phyloP scores from a whole-genome alignment of 176 grass and related monocot species.

The Oryza longistaminata region DNA sequence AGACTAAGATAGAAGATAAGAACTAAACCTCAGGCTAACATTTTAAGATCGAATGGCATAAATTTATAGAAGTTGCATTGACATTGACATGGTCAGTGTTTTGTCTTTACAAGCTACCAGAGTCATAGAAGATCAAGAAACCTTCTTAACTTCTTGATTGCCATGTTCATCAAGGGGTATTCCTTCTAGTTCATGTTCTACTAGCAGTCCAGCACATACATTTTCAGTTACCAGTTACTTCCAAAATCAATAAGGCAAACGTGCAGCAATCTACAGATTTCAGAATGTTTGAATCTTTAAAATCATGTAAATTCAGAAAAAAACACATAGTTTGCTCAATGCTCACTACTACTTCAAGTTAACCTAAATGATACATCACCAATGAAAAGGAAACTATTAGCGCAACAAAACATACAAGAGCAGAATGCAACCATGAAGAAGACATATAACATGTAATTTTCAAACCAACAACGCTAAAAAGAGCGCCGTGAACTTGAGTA shows the following conservation, averaged over 20 bases:
- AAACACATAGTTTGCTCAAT: too few species aligned
- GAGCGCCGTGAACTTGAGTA: background rate
- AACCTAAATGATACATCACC: background rate
- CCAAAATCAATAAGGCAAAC: background rate
- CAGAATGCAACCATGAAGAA: background rate
- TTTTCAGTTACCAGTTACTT: background rate
- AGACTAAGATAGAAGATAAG: background rate
- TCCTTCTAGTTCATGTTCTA: background rate
- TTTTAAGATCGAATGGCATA: background rate
- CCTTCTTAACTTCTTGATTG: background rate
- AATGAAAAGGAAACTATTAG: background rate
- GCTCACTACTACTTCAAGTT: background rate
- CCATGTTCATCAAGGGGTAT: background rate
- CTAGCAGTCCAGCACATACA: background rate
- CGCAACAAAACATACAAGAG: background rate
- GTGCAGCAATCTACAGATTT: background rate
- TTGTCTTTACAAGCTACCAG: background rate
- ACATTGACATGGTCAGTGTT: background rate
- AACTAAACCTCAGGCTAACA: background rate
- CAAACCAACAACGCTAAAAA: background rate
- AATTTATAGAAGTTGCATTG: background rate
- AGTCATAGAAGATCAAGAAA: background rate
- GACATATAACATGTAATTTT: background rate
- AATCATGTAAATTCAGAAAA: too few species aligned
- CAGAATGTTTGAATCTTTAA: background rate